Percentiles rank a stretch among this genome's conserved stretches.
Evolutionary conservation across 2,329 filamentous ascomycete species (phyloP).

Genomic region (Pseudodiploospora longispora): DNA sequence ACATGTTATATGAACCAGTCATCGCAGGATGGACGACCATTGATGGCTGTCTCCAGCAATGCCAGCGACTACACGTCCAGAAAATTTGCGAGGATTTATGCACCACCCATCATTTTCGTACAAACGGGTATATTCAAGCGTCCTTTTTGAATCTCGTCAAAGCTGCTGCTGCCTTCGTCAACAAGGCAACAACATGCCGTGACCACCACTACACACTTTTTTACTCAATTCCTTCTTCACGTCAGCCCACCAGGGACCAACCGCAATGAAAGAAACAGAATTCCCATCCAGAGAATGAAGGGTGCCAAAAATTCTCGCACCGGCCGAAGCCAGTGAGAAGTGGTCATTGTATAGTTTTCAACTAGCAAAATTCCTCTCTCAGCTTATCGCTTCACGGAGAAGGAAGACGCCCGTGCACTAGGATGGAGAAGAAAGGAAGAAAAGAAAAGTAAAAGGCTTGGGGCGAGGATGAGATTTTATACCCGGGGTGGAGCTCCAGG

Average conservation of each 20-base stretch:
- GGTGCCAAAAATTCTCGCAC: conserved; percentile 65
- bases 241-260: conserved; percentile 22
- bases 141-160: no score
- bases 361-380: conserved; percentile 84
- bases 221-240: conserved; percentile 30
- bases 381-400: conserved; percentile 54
- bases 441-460: conserved; percentile 24
- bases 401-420: conserved; percentile 61
- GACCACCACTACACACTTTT: background rate
- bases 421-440: conserved; percentile 42
- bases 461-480: conserved; percentile 24
- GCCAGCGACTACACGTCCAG: no score
- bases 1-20: no score
- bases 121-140: no score
- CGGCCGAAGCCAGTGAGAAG: conserved; percentile 59
- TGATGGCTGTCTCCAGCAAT: no score
- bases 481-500: conserved; percentile 6
- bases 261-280: conserved; percentile 34
- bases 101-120: no score
- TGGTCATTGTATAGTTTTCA: conserved; percentile 74
- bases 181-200: background rate
- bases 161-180: no score
- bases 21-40: no score
- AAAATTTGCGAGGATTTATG: no score
- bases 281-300: conserved; percentile 17